Conservation (phyloP, 1,284 basidiomycete genomes). For the Rhodotorula mucilaginosa region DNA sequence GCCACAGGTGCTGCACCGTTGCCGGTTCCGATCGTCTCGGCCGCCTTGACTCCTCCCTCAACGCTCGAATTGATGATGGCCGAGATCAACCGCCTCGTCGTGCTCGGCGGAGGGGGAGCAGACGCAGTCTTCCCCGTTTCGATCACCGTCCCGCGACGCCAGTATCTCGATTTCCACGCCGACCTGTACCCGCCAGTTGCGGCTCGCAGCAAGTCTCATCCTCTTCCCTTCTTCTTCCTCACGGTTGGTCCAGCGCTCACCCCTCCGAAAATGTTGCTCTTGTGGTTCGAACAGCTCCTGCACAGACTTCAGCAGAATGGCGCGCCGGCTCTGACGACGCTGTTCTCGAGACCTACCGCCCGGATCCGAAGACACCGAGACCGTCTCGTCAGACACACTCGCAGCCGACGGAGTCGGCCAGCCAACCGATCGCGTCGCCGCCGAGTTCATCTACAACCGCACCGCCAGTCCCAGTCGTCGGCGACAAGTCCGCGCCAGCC, state of each 20-base stretch:
- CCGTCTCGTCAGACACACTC: too few relatives aligned
- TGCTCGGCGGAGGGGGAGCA: slow-evolving; percentile 47
- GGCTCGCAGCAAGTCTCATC: slow-evolving; percentile 8
- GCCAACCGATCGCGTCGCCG: too few relatives aligned
- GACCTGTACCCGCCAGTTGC: slow-evolving; percentile 51
- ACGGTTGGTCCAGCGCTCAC: too few relatives aligned
- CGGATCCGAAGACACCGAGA: slow-evolving; percentile 19
- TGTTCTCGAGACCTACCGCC: slow-evolving; percentile 47
- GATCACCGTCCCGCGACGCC: slow-evolving; percentile 51
- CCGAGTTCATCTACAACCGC: too few relatives aligned
- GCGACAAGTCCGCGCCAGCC: too few relatives aligned
- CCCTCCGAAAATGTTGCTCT: neutral
- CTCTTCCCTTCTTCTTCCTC: neutral
- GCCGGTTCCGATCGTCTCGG: slow-evolving; percentile 45
- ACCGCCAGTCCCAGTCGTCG: too few relatives aligned
- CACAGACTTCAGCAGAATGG: slow-evolving; percentile 49
- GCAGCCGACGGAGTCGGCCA: too few relatives aligned
- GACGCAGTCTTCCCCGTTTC: slow-evolving; percentile 50
- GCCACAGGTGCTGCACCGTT: slow-evolving; percentile 44
- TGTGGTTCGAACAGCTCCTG: slow-evolving; percentile 43
- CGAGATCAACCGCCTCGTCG: slow-evolving; percentile 50
- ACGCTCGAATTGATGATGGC: slow-evolving; percentile 52
- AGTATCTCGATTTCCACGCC: slow-evolving; percentile 53
- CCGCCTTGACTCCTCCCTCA: slow-evolving; percentile 46
- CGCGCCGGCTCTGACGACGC: slow-evolving; percentile 39